A percentile compares a stretch with the other conserved stretches of the same genome.
These are phyloP conservation scores for Astrocystis sublimbata DNA, from an alignment of 495 filamentous ascomycete genomes.

Conservation along the genomic window DNA sequence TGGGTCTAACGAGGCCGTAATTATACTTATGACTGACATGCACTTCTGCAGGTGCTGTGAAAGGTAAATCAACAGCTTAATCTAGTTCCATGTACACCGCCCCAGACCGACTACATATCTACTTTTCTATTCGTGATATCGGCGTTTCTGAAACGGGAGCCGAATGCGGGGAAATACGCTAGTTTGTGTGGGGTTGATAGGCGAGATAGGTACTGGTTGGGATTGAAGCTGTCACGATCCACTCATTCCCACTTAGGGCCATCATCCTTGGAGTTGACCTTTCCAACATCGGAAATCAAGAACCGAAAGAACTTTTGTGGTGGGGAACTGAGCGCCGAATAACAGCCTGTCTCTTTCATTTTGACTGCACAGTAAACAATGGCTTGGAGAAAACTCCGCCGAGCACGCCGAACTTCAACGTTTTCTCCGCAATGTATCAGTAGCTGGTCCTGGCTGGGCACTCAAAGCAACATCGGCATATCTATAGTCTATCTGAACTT, in stretches of 20 bases:
- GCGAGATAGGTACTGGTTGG: conserved; percentile 1
- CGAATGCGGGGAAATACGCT: conserved; percentile 5
- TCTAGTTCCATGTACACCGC: not conserved
- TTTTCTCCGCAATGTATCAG: too few species aligned
- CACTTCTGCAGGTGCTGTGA: not conserved
- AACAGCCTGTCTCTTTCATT: not conserved
- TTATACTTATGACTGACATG: not conserved
- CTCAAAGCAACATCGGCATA: too few species aligned
- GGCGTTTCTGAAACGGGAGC: not conserved
- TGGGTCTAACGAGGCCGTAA: not conserved
- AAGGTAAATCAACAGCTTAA: not conserved
- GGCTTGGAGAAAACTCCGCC: too few species aligned
- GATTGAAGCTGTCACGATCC: conserved; percentile 14
- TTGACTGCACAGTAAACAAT: not conserved
- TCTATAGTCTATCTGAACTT: too few species aligned
- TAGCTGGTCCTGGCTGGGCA: too few species aligned
- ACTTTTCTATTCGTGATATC: not conserved
- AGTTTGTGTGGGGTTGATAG: not conserved
- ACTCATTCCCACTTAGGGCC: conserved; percentile 6
- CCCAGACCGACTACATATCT: not conserved
- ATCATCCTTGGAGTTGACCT: not conserved
- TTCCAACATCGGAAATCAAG: not conserved
- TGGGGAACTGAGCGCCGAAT: not conserved
- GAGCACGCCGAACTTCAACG: too few species aligned
- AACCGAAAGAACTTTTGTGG: not conserved